Evolutionary conservation across 2,329 filamentous ascomycete genomes (phyloP).

Genomic region (Alternaria sp.): DNA sequence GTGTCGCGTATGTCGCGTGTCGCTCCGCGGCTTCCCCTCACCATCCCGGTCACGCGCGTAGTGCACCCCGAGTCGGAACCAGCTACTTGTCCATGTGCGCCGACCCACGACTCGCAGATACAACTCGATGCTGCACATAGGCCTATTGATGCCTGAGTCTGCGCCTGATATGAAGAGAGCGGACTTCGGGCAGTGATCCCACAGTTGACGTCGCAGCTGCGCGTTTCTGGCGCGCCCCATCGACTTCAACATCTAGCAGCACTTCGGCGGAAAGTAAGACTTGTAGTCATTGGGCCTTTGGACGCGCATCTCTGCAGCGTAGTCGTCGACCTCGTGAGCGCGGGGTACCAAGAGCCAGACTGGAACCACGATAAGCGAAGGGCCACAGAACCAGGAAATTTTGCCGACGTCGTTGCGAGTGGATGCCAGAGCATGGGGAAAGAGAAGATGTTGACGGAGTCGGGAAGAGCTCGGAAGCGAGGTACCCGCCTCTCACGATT

Average conservation of each 20-base stretch:
- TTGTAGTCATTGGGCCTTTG: neutral
- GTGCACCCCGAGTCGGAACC: constrained; percentile 1
- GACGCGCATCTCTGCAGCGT: neutral
- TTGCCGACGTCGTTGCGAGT: neutral
- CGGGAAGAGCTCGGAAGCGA: neutral
- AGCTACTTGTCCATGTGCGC: neutral
- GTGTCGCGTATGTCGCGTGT: constrained; percentile 14
- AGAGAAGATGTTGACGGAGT: neutral
- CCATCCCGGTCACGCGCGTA: constrained; percentile 12
- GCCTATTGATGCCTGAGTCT: neutral
- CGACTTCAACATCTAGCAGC: neutral
- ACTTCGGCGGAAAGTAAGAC: neutral
- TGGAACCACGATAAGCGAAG: constrained; percentile 8
- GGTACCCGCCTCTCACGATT: neutral
- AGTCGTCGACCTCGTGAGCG: neutral
- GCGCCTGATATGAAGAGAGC: neutral
- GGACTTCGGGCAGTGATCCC: neutral
- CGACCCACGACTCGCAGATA: neutral
- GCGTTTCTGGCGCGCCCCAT: neutral
- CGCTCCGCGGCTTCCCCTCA: constrained; percentile 16
- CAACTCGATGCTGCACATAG: neutral
- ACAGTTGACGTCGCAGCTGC: neutral
- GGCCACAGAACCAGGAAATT: neutral
- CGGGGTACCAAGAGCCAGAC: constrained; percentile 2
- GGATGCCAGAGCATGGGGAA: neutral